These are phyloP conservation scores for Piromyces sp. DNA, from an alignment of 192 early-diverging fungal genomes.

Conservation along the genomic window DNA sequence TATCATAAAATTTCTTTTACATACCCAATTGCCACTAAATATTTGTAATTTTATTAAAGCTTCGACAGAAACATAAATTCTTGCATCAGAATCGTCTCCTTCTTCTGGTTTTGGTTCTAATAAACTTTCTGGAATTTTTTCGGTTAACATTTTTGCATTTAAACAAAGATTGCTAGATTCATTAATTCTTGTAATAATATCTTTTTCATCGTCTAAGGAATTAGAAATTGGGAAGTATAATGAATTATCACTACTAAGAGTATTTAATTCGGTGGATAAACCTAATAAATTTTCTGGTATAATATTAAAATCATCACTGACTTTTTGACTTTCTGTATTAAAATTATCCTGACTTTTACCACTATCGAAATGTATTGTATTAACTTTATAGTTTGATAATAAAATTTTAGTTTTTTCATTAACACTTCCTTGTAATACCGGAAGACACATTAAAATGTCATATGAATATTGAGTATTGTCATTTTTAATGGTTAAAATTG, in stretches of 20 bases:
- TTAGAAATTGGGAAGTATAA: neutral
- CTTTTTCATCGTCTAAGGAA: neutral
- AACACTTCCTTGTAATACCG: constrained; percentile 47
- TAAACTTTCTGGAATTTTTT: neutral
- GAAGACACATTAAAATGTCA: constrained; percentile 35
- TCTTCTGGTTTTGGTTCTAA: constrained; percentile 18
- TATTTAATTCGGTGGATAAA: neutral
- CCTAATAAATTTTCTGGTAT: neutral
- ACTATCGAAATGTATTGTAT: neutral
- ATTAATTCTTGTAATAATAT: neutral
- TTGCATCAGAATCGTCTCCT: constrained; percentile 25
- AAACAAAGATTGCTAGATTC: neutral
- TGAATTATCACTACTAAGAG: neutral
- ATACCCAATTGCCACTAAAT: constrained; percentile 41
- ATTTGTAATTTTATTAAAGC: constrained; percentile 25
- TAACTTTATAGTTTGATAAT: constrained; percentile 19
- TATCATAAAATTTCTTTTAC: too few species aligned
- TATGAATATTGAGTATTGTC: constrained; percentile 11
- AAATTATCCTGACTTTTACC: neutral
- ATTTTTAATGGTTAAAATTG: neutral
- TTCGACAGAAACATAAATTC: constrained; percentile 28
- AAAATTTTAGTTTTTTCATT: constrained; percentile 29
- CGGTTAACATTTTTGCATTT: neutral
- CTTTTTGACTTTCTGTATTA: neutral
- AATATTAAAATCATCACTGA: neutral